Conservation (phyloP, 305 asterid genomes). For the Plantago coronopus region DNA sequence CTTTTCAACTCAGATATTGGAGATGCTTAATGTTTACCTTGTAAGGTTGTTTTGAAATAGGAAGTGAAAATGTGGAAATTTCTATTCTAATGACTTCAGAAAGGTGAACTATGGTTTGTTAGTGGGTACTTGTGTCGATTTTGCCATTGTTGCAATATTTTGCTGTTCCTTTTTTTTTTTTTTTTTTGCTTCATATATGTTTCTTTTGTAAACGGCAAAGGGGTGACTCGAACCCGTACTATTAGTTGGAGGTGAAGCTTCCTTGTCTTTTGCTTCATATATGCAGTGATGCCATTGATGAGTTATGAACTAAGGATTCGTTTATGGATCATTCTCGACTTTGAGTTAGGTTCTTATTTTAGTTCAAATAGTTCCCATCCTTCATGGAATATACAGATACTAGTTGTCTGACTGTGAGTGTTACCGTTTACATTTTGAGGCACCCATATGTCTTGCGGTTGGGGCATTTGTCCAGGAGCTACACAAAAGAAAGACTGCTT, state of each 20-base stretch:
- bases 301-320: not conserved
- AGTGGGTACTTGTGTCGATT: not conserved
- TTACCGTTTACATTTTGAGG: not conserved
- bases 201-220: no score
- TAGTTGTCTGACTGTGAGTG: not conserved
- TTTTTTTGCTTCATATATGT: no score
- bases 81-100: no score
- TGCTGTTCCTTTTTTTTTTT: no score
- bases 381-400: not conserved
- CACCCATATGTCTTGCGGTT: no score
- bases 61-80: not conserved
- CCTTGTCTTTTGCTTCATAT: no score
- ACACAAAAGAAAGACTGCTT: not conserved
- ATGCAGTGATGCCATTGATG: not conserved
- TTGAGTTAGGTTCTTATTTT: not conserved
- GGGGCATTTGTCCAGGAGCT: not conserved
- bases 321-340: not conserved
- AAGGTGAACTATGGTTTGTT: not conserved
- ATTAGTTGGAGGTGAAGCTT: no score
- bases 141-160: not conserved
- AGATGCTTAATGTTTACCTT: not conserved
- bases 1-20: no score
- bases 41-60: not conserved
- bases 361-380: not conserved
- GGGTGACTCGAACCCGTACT: no score